These are phyloP conservation scores for Madurella mycetomatis DNA, from an alignment of 2,329 filamentous ascomycete species.

Conservation along the genomic window DNA sequence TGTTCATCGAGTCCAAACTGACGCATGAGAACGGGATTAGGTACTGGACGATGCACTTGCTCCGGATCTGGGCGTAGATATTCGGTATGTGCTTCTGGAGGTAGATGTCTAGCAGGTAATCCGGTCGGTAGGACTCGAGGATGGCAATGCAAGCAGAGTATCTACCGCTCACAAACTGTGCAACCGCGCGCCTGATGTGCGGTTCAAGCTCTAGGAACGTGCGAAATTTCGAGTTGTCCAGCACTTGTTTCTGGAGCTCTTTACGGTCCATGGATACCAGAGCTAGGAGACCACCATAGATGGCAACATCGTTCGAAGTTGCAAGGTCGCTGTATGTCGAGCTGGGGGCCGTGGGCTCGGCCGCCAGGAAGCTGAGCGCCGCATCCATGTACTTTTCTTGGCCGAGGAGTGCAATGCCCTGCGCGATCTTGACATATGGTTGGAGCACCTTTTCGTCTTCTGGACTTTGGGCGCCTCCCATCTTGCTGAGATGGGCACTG, in stretches of 20 bases:
- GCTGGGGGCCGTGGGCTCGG: conserved; percentile 48
- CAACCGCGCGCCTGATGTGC: conserved; percentile 86
- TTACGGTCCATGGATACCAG: conserved; percentile 82
- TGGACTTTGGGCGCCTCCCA: conserved; percentile 46
- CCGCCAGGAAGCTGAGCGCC: conserved; percentile 64
- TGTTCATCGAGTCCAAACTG: conserved; percentile 71
- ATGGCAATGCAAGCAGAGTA: conserved; percentile 82
- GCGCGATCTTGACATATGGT: conserved; percentile 49
- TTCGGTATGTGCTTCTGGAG: conserved; percentile 67
- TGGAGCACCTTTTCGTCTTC: conserved; percentile 46
- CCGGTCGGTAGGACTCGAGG: conserved; percentile 72
- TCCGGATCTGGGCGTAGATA: conserved; percentile 72
- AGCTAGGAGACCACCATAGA: conserved; percentile 86
- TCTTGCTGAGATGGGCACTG: conserved; percentile 57
- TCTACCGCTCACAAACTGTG: conserved; percentile 82
- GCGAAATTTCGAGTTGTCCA: conserved; percentile 78
- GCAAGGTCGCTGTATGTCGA: conserved; percentile 65
- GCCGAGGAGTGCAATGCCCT: conserved; percentile 47
- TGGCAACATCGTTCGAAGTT: conserved; percentile 81
- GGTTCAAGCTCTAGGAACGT: conserved; percentile 88
- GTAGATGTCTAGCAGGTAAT: conserved; percentile 89
- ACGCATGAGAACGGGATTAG: conserved; percentile 86
- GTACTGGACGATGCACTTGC: conserved; percentile 91
- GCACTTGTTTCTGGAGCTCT: conserved; percentile 68
- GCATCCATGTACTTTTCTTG: conserved; percentile 54